Evolutionary conservation across 2,329 filamentous ascomycete genomes (phyloP).

Genomic region (Talaromyces sp.): DNA sequence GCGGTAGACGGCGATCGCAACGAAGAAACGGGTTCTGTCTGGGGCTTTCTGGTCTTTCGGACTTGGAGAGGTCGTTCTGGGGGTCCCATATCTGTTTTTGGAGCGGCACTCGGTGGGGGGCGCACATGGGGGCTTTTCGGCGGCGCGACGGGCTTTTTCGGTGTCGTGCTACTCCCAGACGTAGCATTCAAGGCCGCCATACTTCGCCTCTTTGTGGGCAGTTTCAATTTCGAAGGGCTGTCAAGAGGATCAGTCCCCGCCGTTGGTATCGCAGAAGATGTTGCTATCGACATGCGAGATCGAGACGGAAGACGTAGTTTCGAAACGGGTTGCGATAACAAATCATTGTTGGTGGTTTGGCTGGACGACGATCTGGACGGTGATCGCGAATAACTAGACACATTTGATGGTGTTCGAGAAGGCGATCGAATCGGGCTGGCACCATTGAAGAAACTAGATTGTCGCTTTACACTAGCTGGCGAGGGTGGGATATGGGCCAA

Average conservation of each 20-base stretch:
- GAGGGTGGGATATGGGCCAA: slow-evolving; percentile 77
- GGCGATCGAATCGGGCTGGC: slow-evolving; percentile 64
- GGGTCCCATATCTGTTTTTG: slow-evolving; percentile 47
- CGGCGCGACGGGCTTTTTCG: slow-evolving; percentile 46
- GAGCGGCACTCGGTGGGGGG: slow-evolving; percentile 56
- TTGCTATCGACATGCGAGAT: slow-evolving; percentile 31
- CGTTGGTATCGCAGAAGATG: slow-evolving; percentile 24
- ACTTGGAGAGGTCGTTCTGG: slow-evolving; percentile 42
- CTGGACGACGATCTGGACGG: slow-evolving; percentile 51
- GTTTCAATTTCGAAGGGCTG: slow-evolving; percentile 29
- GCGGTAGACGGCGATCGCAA: slow-evolving; percentile 34
- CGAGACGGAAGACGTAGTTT: slow-evolving; percentile 38
- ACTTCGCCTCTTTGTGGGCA: slow-evolving; percentile 25
- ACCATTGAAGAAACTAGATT: slow-evolving; percentile 72
- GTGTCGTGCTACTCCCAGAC: slow-evolving; percentile 19
- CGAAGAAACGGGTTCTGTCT: slow-evolving; percentile 33
- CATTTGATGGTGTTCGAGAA: slow-evolving; percentile 63
- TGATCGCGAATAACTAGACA: slow-evolving; percentile 52
- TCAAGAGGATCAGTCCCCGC: slow-evolving; percentile 22
- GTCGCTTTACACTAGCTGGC: slow-evolving; percentile 66
- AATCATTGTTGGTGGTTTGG: slow-evolving; percentile 58
- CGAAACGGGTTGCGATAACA: slow-evolving; percentile 38
- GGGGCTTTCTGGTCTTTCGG: slow-evolving; percentile 40
- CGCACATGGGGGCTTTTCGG: slow-evolving; percentile 54
- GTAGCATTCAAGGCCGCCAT: slow-evolving; percentile 13